Base-by-base conservation (phyloP, 2,329 filamentous ascomycete genomes). In the Chalara sp. region DNA sequence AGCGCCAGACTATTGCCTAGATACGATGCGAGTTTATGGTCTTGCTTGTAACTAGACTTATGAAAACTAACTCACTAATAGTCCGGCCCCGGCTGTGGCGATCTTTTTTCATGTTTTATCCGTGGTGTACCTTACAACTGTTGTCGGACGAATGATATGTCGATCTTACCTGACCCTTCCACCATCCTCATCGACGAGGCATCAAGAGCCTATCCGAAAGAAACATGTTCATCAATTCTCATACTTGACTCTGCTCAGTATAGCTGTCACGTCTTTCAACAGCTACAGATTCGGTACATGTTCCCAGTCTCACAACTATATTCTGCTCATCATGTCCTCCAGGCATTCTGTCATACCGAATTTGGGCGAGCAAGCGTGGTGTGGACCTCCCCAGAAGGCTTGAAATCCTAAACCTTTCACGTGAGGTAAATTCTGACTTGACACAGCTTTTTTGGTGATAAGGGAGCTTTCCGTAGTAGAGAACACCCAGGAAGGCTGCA, bases 331-430 rank as follows among this genome's bases (percentile, higher is more conserved):
- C 8, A n/a, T 37, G 35, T 10, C 35, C 4, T 37, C 35, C n/a
- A 37, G 71, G 71, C 47, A 63, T 67, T 5, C 61, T 74, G 13
- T 78, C 75, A 3, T 80, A 79, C 63, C 64, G 68, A 40, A 64
- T 70, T 32, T 80, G 77, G 76, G 74, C 71, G n/a, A 61, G 68
- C 45, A 58, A 68, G 43, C 66, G 66, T 47, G 68, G 65, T 12
- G 61, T 72, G 44, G 63, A 66, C 12, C 56, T 70, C 3, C 73
- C 74, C 2, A 46, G 52, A 31, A 66, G 66, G 54, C 73, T 62
- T 45, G 59, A 70, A 33, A 39, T 40, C 29, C 12, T 5, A 40
- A 29, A 30, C 5, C 5, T 39, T 44, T 28, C 53, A 59, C 33
- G 21, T 21, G 21, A 12, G 21, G 42, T 44, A 31, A 28, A 31